Percentiles rank a stretch among this genome's conserved stretches.
These are phyloP conservation scores for Podospora tetraspora DNA, from an alignment of 495 filamentous ascomycete species.

Conservation along the genomic window DNA sequence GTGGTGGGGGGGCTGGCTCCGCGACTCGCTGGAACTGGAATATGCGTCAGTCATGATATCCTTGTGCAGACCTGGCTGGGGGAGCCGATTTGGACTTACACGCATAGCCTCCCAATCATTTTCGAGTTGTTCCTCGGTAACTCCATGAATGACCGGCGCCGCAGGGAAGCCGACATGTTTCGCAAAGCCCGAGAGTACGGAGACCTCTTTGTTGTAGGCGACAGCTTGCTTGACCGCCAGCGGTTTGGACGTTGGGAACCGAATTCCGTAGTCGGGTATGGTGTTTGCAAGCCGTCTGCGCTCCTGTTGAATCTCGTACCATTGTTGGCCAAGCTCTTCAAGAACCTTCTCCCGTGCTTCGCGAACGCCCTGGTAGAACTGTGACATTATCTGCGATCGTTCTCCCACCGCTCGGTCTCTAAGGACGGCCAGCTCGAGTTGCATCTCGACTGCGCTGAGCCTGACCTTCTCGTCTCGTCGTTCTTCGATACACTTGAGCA, in stretches of 20 bases:
- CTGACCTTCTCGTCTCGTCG: conserved; percentile 74
- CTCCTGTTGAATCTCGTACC: conserved; percentile 88
- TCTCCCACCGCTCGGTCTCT: conserved; percentile 70
- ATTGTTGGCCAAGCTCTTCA: conserved; percentile 72
- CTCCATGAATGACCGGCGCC: conserved; percentile 72
- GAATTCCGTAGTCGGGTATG: conserved; percentile 71
- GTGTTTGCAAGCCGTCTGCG: conserved; percentile 74
- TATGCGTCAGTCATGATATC: conserved; percentile 6
- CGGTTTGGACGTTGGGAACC: conserved; percentile 63
- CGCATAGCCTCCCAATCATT: conserved; percentile 86
- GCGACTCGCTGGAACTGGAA: conserved; percentile 27
- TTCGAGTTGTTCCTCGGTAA: conserved; percentile 67
- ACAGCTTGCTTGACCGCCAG: conserved; percentile 73
- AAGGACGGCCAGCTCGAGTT: conserved; percentile 66
- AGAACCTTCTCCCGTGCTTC: conserved; percentile 76
- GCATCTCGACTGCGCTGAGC: conserved; percentile 62
- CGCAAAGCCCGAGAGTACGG: conserved; percentile 79
- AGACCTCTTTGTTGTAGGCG: conserved; percentile 90
- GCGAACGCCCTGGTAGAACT: conserved; percentile 78
- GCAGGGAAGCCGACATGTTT: conserved; percentile 95
- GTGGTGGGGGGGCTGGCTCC: conserved; percentile 27
- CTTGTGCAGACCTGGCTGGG: neutral
- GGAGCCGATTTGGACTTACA: conserved; percentile 52
- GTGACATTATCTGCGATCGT: conserved; percentile 74
- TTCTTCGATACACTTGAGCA: conserved; percentile 76